Evolutionary conservation across 352 stramenopile species (phyloP), one percentile per base, ranked within the genome.

Genomic region (Nothophytophthora sp.): DNA sequence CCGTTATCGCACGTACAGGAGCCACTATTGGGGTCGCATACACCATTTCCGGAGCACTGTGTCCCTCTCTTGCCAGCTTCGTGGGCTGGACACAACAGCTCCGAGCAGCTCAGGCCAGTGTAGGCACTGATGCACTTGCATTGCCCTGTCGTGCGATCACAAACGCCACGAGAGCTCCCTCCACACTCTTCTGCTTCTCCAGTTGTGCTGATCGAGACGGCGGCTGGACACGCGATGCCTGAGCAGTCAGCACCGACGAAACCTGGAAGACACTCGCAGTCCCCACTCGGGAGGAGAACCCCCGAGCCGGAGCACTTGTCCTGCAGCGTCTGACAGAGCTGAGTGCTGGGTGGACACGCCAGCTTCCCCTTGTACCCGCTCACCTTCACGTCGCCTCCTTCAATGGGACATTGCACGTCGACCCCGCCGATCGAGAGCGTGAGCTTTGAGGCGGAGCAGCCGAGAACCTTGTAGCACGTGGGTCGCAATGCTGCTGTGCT

Each of bases 31-130:
- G 57, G 58, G 25, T 90, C 53, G 28, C 83, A 94, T 0, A 63
- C 49, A 1, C 84, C 84, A 50, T 90, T 76, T 0, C 76, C 76
- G 33, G 79, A 90, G 55, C 83, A 94, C 44, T 91, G 73, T 11
- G 46, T 65, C 0, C 32, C 15, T 35, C 69, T 80, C 44, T 89
- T 91, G 20, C 57, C 55, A 2, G 56, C 45, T 1, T 34, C 39
- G 2, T 56, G 34, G 2, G 53, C 48, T 4, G 77, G 81, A 27
- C 78, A 90, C 4, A 91, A 43, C 5, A 92, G 57, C 16, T 78
- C 73, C 1, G 73, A 74, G 39, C 79, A 92, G 9, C 66, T 70
- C 4, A 84, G 19, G 5, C 81, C 81, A 0, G 79, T 86, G 49
- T 85, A 89, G 11, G 62, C 53, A 7, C 46, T 67, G 1, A 62